Percentiles rank a stretch among this genome's conserved stretches.
phyloP scores from a whole-genome alignment of 2,329 filamentous ascomycete genomes.

The Fonsecaea erecta region DNA sequence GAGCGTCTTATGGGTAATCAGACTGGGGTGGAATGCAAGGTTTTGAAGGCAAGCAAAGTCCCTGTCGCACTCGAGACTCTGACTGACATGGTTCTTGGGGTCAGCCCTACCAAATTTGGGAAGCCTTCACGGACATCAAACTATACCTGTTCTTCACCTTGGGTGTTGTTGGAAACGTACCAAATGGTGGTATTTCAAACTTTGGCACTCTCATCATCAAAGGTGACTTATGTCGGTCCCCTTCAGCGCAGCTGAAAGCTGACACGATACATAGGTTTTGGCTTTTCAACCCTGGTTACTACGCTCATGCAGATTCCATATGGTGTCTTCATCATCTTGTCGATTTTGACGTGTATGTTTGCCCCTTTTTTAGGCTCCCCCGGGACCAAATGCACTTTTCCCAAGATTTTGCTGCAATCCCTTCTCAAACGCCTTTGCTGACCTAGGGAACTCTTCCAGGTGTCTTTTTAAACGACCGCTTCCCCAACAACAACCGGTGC shows the following conservation, averaged over 20 bases:
- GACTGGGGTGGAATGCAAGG: slow-evolving; percentile 63
- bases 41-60: slow-evolving; percentile 48
- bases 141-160: slow-evolving; percentile 62
- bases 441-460: background rate
- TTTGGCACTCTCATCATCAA: slow-evolving; percentile 64
- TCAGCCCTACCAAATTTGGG: slow-evolving; percentile 56
- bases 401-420: background rate
- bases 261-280: slow-evolving; percentile 42
- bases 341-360: slow-evolving; percentile 50
- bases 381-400: too few species aligned
- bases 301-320: slow-evolving; percentile 47
- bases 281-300: slow-evolving; percentile 44
- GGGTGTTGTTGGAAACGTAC: slow-evolving; percentile 56
- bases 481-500: slow-evolving; percentile 54
- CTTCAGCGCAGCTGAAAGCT: background rate
- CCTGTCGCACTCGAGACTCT: background rate
- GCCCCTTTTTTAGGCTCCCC: too few species aligned
- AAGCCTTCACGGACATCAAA: slow-evolving; percentile 64
- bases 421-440: background rate
- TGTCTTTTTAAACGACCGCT: slow-evolving; percentile 55
- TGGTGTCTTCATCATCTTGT: slow-evolving; percentile 56
- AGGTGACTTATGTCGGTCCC: slow-evolving; percentile 15
- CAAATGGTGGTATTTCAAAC: slow-evolving; percentile 63
- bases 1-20: slow-evolving; percentile 62
- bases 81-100: background rate